phyloP scores from a whole-genome alignment of 768 basidiomycete species.

The Pluteus cervinus region DNA sequence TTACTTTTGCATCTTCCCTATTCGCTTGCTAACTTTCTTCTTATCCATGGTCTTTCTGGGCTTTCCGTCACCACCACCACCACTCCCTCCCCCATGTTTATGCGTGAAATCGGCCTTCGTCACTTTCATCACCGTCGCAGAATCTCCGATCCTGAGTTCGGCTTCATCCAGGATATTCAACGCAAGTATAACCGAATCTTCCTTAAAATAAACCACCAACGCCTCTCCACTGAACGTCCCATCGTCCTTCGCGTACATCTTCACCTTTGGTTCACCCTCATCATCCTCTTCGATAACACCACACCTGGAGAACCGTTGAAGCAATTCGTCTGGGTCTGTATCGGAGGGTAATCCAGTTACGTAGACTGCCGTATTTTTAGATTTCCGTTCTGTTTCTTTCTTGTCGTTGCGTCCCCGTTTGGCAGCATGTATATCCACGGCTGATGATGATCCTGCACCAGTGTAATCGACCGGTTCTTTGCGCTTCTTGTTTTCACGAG shows the following conservation, averaged over 20 bases:
- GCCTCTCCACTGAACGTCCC: constrained; percentile 93
- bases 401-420: constrained; percentile 64
- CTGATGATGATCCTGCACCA: constrained; percentile 35
- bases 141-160: constrained; percentile 79
- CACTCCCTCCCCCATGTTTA: constrained; percentile 42
- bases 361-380: constrained; percentile 92
- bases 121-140: constrained; percentile 67
- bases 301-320: constrained; percentile 84
- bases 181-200: constrained; percentile 87
- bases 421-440: constrained; percentile 44
- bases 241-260: constrained; percentile 87
- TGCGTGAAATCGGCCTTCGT: constrained; percentile 74
- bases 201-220: constrained; percentile 94
- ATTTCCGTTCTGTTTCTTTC: constrained; percentile 46
- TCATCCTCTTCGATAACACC: constrained; percentile 93
- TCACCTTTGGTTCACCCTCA: constrained; percentile 87
- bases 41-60: constrained; percentile 66
- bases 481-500: constrained; percentile 75
- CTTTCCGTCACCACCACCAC: constrained; percentile 35
- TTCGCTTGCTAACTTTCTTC: constrained; percentile 67
- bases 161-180: constrained; percentile 85
- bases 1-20: constrained; percentile 87
- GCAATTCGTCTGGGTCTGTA: constrained; percentile 66
- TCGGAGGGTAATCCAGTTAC: constrained; percentile 80
- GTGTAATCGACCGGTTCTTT: constrained; percentile 72